Conservation (phyloP, 148 eudicot species). For the Chenopodium berlandieri region DNA sequence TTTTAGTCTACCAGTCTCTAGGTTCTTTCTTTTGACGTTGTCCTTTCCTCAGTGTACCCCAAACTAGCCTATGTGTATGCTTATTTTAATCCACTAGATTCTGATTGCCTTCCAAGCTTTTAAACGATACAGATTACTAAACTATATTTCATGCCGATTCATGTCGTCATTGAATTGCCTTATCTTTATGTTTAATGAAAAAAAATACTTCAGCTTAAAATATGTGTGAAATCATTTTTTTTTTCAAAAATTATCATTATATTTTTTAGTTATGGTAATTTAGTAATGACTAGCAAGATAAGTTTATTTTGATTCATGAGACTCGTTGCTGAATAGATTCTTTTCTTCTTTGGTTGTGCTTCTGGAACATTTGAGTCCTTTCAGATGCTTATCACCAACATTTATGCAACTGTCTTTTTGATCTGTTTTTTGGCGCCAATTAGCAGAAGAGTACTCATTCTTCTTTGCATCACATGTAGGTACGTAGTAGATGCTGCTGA, state of each 20-base stretch:
- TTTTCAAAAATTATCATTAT: background rate
- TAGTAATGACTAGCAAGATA: background rate
- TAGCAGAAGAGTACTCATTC: background rate
- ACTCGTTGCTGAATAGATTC: background rate
- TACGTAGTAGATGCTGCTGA: conserved; percentile 97
- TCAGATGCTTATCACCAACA: background rate
- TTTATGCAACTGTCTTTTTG: background rate
- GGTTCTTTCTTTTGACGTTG: background rate
- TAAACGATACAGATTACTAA: background rate
- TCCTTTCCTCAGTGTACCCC: background rate
- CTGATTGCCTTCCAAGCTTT: background rate
- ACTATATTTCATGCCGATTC: background rate
- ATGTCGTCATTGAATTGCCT: background rate
- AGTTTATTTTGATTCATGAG: background rate
- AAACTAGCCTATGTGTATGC: background rate
- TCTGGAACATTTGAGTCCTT: background rate
- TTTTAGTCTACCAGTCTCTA: background rate
- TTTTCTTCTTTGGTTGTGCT: background rate
- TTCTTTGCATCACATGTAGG: conserved; percentile 36
- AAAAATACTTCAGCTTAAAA: background rate
- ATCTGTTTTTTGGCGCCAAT: background rate
- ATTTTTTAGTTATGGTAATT: background rate
- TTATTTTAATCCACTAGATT: background rate
- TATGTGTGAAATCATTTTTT: background rate
- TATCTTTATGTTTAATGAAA: background rate